Base-by-base conservation (phyloP, 441 rosid species). In the Erodium moschatum region DNA sequence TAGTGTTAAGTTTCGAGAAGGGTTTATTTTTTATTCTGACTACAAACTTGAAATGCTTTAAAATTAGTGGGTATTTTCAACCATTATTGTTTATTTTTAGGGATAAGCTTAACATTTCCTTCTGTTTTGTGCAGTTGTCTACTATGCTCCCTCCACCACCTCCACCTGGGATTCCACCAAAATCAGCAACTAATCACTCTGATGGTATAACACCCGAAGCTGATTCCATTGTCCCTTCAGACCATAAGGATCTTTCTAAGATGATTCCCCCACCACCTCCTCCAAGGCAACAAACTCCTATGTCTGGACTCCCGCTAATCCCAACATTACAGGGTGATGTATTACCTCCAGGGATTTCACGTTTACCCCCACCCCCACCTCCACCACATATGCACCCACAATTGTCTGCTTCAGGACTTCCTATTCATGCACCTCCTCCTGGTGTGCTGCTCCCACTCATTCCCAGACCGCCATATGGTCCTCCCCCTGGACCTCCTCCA, bases 401-500 rank as follows among this genome's bases (percentile, higher is more conserved):
- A 11, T 38, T 84, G 70, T 70, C 87, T 75, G 77, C 84, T 70
- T 69, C 79, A 3, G 92, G 85, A 54, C 77, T 84, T 75, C 82
- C 87, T 29, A 80, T 80, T 21, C 89, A 80, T 73, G 78, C 75
- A 69, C 78, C 84, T 64, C 84, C 75, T 63, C 85, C 91, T 29
- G 97, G 90, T 69, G 75, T 86, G 81, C 73, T 83, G 84, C 85
- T 82, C 63, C 91, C 95, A 11, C 66, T 89, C 24, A 74, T 89
- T 56, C 85, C 92, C 40, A 84, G 91, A 73, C 97, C 93, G 75
- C 95, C 96, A 19, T 91, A 83, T 84, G 91, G 96, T 73, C 92
- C 84, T 44, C 93, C 88, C 16, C 89, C 91, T 62, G 96, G 94
- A 65, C 93, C 83, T 18, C 96, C 95, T 20, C 85, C 87, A 15